A percentile compares a stretch with the other conserved stretches of the same genome.
These are phyloP conservation scores for Boletus huronensis DNA, from an alignment of 768 basidiomycete species.

Conservation along the genomic window DNA sequence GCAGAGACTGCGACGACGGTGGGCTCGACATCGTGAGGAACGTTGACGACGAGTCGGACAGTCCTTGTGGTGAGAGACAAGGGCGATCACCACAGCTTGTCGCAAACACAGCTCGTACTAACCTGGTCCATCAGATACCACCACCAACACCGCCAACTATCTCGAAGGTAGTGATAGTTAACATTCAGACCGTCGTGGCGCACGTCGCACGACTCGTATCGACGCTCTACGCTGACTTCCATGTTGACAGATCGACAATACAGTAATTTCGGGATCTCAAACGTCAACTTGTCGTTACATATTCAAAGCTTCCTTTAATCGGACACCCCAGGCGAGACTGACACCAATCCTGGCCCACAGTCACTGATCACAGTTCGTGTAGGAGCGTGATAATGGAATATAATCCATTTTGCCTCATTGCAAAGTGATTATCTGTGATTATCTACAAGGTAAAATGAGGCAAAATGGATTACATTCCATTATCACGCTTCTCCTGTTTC, in stretches of 20 bases:
- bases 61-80: slow-evolving; percentile 14
- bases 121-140: background rate
- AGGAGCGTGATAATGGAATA: too few species aligned
- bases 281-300: background rate
- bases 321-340: background rate
- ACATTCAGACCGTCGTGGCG: background rate
- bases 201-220: background rate
- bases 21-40: slow-evolving; percentile 30
- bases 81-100: slow-evolving; percentile 1
- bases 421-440: too few species aligned
- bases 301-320: background rate
- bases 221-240: background rate
- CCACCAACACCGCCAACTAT: background rate
- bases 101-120: background rate
- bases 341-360: background rate
- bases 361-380: too few species aligned
- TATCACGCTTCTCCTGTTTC: too few species aligned
- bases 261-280: background rate
- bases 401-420: too few species aligned
- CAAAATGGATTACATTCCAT: too few species aligned
- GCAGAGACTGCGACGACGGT: slow-evolving; percentile 27
- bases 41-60: slow-evolving; percentile 12
- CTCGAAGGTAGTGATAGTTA: background rate
- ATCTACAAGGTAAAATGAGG: too few species aligned
- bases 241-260: background rate